These are phyloP conservation scores for Podila clonocystis DNA, from an alignment of 192 early-diverging fungal species.

Conservation along the genomic window DNA sequence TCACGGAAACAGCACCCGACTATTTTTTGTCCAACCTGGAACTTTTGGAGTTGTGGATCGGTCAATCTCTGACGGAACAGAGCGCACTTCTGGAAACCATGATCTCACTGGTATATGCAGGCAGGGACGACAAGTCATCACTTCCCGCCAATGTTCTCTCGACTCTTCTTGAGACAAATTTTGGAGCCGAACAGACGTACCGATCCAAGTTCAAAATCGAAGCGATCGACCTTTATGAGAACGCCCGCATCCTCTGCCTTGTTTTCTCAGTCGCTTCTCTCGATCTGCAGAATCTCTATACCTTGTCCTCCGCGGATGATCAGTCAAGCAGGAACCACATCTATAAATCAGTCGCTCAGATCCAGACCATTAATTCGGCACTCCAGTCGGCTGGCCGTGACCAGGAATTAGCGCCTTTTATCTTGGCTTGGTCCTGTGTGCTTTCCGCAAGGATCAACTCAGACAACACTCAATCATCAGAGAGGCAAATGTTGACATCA, in stretches of 20 bases:
- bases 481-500: neutral
- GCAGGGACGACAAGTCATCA: slow-evolving; percentile 49
- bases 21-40: slow-evolving; percentile 23
- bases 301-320: slow-evolving; percentile 11
- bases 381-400: slow-evolving; percentile 38
- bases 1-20: slow-evolving; percentile 25
- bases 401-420: slow-evolving; percentile 44
- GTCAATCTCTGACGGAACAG: slow-evolving; percentile 55
- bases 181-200: slow-evolving; percentile 50
- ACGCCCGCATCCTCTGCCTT: slow-evolving; percentile 39
- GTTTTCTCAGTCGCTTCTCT: slow-evolving; percentile 43
- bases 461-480: slow-evolving; percentile 2
- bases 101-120: slow-evolving; percentile 32
- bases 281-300: slow-evolving; percentile 29
- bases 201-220: slow-evolving; percentile 40
- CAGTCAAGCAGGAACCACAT: slow-evolving; percentile 20
- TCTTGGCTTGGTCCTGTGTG: slow-evolving; percentile 59
- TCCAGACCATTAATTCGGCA: slow-evolving; percentile 38
- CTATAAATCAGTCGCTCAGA: slow-evolving; percentile 28
- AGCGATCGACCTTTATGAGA: slow-evolving; percentile 30
- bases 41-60: slow-evolving; percentile 42
- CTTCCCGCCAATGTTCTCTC: slow-evolving; percentile 17
- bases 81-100: slow-evolving; percentile 52
- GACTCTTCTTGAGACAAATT: slow-evolving; percentile 27
- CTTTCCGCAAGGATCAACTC: slow-evolving; percentile 20